These are phyloP conservation scores for Zygotorulaspora chibaensis DNA, from an alignment of 805 yeast genomes.

Conservation along the genomic window DNA sequence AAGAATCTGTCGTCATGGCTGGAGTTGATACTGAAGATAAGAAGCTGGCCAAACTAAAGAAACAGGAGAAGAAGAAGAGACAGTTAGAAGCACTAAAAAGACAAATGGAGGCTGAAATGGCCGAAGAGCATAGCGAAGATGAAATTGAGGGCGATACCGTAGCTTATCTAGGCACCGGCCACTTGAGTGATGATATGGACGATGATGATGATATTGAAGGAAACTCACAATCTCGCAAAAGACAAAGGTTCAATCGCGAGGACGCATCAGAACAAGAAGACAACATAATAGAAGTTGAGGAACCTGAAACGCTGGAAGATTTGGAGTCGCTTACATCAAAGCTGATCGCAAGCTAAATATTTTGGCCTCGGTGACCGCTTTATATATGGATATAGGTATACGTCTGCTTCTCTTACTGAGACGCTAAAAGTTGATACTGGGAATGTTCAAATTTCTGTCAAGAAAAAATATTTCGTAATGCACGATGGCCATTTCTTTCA, in stretches of 20 bases:
- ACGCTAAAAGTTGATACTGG: too few relatives aligned
- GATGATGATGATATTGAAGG: conserved; percentile 25
- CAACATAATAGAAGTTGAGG: conserved; percentile 67
- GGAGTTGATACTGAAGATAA: conserved; percentile 76
- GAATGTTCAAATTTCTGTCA: background rate
- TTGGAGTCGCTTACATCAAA: conserved; percentile 78
- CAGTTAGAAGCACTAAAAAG: conserved; percentile 74
- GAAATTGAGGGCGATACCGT: conserved; percentile 20
- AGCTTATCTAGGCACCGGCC: conserved; percentile 34
- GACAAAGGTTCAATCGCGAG: conserved; percentile 3
- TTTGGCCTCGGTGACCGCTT: background rate
- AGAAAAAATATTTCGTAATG: background rate
- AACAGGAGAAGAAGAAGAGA: conserved; percentile 82
- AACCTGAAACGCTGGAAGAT: conserved; percentile 89
- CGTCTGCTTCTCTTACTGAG: too few relatives aligned
- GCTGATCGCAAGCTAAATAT: conserved; percentile 29
- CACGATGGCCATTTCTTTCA: background rate
- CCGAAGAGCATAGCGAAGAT: conserved; percentile 24
- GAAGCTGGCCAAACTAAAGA: conserved; percentile 66
- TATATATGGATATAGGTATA: background rate
- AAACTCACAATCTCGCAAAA: conserved; percentile 30
- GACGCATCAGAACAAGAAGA: conserved; percentile 23
- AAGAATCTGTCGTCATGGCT: conserved; percentile 67
- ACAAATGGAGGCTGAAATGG: conserved; percentile 38
- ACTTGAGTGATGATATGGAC: conserved; percentile 43